Evolutionary conservation across 192 early-diverging fungal species (phyloP), one percentile per base, ranked within the genome.

Genomic region (Backusella parvicylindrica): DNA sequence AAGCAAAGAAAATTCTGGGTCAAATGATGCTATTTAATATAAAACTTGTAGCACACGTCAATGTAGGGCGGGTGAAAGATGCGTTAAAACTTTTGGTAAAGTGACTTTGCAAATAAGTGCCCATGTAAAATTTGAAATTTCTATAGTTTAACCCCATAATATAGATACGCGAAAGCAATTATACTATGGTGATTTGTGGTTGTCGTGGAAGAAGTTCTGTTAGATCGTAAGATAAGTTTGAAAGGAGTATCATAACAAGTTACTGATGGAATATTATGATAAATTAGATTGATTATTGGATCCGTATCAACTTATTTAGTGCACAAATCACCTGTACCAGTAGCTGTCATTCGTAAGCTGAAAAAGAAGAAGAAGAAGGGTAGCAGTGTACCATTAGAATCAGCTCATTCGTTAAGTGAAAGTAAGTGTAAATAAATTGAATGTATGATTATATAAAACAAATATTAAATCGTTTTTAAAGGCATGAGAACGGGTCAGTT

Each of bases 231-330:
- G 64, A 8, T 11, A 33, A 21, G 11, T 1, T 23, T 23, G 28
- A 49, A 43, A 47, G 12, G 6, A 32, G n/a, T 3, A 47, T 64
- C 12, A 13, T 28, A 31, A 18, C 6, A 1, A 30, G 3, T 47
- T 43, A 12, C 15, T 28, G 6, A 38, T 31, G 40, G 4, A 1
- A 18, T n/a, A 6, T 33, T 15, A n/a, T n/a, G n/a, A n/a, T 68
- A 15, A n/a, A 26, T 3, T 69, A 87, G 84, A 16, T 64, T 87
- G 12, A 32, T 85, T 28, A 75, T 87, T 38, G 86, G 86, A 72
- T 85, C 84, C 16, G 82, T 87, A 56, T 84, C 82, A 71, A 85
- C 84, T 15, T 87, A 83, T 64, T 70, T 87, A 31, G 84, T 87
- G 7, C 86, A 87, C 67, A 87, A 87, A 49, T 85, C 84, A 9